Evolutionary conservation across 2,329 filamentous ascomycete species (phyloP).

Genomic region (Xylaria sp.): DNA sequence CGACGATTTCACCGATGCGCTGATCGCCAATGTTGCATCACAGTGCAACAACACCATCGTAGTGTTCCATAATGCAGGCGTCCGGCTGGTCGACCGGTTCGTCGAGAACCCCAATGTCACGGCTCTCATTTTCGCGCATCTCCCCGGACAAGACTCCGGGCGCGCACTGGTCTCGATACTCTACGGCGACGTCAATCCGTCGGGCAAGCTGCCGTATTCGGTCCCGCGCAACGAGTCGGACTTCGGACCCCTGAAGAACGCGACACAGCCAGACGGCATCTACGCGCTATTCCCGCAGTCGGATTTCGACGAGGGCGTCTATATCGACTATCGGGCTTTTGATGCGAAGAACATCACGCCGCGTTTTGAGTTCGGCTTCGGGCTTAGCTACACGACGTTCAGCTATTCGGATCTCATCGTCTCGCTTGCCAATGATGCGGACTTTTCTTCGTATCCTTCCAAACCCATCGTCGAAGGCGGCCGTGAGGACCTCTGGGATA

Average conservation of each 20-base stretch:
- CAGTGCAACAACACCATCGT: conserved; percentile 69
- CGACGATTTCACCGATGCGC: conserved; percentile 66
- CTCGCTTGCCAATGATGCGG: conserved; percentile 26
- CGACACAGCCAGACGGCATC: conserved; percentile 56
- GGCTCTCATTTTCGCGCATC: conserved; percentile 69
- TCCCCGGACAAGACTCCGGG: conserved; percentile 67
- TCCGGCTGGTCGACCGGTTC: conserved; percentile 67
- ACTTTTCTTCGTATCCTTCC: conserved; percentile 51
- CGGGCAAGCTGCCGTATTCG: conserved; percentile 61
- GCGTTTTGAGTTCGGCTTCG: conserved; percentile 73
- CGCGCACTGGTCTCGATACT: conserved; percentile 78
- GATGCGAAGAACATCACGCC: conserved; percentile 66
- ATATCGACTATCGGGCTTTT: conserved; percentile 74
- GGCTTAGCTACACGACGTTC: conserved; percentile 75
- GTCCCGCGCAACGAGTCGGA: conserved; percentile 60
- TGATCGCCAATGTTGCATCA: conserved; percentile 60
- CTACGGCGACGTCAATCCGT: conserved; percentile 67
- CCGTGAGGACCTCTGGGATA: conserved; percentile 59
- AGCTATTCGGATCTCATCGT: conserved; percentile 59
- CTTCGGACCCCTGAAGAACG: conserved; percentile 53
- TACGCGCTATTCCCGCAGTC: conserved; percentile 47
- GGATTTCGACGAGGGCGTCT: conserved; percentile 67
- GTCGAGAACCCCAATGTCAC: conserved; percentile 75
- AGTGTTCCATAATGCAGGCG: conserved; percentile 70
- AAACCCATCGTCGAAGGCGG: conserved; percentile 56